Base-by-base conservation (phyloP, 2,329 filamentous ascomycete species). In the Diaporthe sp. region DNA sequence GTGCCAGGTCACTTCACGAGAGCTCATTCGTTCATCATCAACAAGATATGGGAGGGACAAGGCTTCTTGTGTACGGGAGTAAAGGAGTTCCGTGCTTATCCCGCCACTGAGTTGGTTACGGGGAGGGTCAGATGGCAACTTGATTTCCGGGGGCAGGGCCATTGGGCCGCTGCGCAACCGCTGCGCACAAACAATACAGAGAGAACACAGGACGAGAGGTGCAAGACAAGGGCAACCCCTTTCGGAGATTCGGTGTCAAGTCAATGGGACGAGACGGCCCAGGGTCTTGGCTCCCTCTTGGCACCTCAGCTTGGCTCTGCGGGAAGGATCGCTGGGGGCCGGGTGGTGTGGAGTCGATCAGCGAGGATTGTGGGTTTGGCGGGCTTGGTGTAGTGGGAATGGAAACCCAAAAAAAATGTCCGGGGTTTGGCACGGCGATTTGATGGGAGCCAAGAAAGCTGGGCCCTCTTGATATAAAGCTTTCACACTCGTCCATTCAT, bases 231-330 rank as follows among this genome's bases (percentile, higher is more conserved):
- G 33, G 28, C 38, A 19, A 30, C 64, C 47, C 2, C 25, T 61
- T 52, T 64, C n/a, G n/a, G 28, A 64, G 70, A 72, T 25, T 72
- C 70, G 70, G 70, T 72, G 70, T 61, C 70, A 55, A 45, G 70
- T 38, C 61, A 28, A 33, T 25, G 47, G 47, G 64, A 54, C 57
- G 38, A 64, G 70, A 64, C 57, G 42, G 30, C 57, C 45, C 30
- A 55, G 30, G 38, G 70, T 33, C 70, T 72, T 64, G 70, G 57
- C 70, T 28, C 47, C 28, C 13, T 40, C 70, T 64, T 72, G 57
- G 57, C 70, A 55, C 70, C 57, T 72, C 70, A 45, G 57, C 70
- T 72, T 72, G 70, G 70, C 70, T 72, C 25, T 54, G 57, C 70
- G 54, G 70, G 70, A 64, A 54, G 38, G 64, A 68, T 68, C 47